These are phyloP conservation scores for Kwoniella dejecticola DNA, from an alignment of 768 basidiomycete genomes.

Conservation along the genomic window DNA sequence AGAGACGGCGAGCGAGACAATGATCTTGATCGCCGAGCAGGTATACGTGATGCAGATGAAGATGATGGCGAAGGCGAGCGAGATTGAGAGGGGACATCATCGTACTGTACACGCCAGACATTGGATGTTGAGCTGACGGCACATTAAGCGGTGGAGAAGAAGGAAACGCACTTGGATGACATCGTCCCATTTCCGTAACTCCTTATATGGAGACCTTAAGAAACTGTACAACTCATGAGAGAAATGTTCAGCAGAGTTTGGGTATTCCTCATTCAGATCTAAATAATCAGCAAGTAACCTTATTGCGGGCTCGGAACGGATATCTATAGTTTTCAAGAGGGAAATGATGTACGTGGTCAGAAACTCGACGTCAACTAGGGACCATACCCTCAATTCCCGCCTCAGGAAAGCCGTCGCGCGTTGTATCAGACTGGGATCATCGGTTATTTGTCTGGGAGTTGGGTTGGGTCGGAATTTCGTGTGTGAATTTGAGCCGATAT, in stretches of 20 bases:
- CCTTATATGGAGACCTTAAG: conserved; percentile 82
- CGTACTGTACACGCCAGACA: conserved; percentile 37
- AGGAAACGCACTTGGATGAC: conserved; percentile 69
- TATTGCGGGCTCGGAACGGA: conserved; percentile 78
- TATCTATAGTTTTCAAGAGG: conserved; percentile 88
- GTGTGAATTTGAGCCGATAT: conserved; percentile 82
- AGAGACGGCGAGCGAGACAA: conserved; percentile 10
- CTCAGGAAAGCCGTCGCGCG: conserved; percentile 79
- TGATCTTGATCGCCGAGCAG: conserved; percentile 20
- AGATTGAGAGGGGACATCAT: conserved; percentile 28
- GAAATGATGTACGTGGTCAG: conserved; percentile 84
- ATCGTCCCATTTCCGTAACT: conserved; percentile 77
- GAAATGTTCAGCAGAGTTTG: conserved; percentile 84
- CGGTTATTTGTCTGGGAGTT: conserved; percentile 77
- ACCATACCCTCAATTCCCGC: conserved; percentile 85
- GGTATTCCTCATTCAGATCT: conserved; percentile 63
- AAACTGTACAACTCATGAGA: conserved; percentile 91
- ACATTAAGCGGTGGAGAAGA: background rate
- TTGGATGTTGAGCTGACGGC: background rate
- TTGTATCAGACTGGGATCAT: conserved; percentile 66
- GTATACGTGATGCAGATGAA: too few relatives aligned
- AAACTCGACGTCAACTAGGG: conserved; percentile 86
- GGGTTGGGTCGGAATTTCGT: conserved; percentile 89
- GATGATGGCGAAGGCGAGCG: conserved; percentile 6
- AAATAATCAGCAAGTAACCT: conserved; percentile 78